phyloP scores from a whole-genome alignment of 2,329 filamentous ascomycete species.

The Fusarium coffeatum region DNA sequence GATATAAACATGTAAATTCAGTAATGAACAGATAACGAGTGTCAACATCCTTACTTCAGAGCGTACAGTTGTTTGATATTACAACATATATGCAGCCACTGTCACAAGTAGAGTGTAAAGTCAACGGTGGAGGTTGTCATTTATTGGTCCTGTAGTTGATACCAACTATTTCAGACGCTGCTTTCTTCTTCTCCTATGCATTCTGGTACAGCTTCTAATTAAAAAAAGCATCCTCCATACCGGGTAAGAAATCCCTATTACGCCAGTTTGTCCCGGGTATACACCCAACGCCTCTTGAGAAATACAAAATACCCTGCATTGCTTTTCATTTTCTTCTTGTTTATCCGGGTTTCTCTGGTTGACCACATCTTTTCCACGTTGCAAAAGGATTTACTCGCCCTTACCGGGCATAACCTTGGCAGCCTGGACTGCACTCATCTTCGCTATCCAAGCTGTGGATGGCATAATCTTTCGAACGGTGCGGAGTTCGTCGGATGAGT shows the following conservation, averaged over 20 bases:
- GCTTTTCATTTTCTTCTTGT: neutral
- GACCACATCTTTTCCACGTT: neutral
- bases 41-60: neutral
- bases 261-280: constrained; percentile 40
- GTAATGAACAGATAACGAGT: neutral
- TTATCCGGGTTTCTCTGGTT: neutral
- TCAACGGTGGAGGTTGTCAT: neutral
- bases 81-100: neutral
- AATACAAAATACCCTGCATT: constrained; percentile 6
- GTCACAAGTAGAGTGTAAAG: neutral
- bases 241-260: constrained; percentile 9
- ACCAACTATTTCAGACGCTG: neutral
- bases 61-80: neutral
- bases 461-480: constrained; percentile 95
- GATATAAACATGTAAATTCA: neutral
- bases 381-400: constrained; percentile 56
- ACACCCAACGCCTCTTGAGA: constrained; percentile 41
- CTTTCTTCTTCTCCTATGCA: neutral
- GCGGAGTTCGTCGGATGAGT: constrained; percentile 91
- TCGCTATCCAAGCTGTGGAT: constrained; percentile 88
- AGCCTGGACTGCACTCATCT: constrained; percentile 96
- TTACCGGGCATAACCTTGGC: constrained; percentile 82
- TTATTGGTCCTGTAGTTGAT: neutral
- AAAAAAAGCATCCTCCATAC: neutral
- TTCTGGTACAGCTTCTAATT: neutral